A percentile compares a stretch with the other conserved stretches of the same genome.
phyloP scores from a whole-genome alignment of 176 grass and related monocot genomes.

The Zea mays region DNA sequence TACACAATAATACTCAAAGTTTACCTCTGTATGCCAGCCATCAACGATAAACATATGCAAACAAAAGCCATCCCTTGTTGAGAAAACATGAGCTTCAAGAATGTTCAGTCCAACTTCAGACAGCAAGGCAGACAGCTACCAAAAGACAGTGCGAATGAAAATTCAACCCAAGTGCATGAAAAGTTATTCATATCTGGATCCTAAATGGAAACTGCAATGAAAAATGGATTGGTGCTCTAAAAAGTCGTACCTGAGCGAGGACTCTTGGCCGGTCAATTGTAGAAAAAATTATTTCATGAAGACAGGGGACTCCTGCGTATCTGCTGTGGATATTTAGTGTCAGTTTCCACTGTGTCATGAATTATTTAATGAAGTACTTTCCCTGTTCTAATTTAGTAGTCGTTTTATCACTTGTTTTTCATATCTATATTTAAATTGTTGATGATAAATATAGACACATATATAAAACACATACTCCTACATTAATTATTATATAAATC shows the following conservation, averaged over 20 bases:
- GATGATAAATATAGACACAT: too few relatives aligned
- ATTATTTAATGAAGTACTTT: too few relatives aligned
- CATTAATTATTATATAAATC: too few relatives aligned
- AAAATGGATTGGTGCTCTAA: not conserved
- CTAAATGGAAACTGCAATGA: not conserved
- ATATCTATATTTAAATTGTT: too few relatives aligned
- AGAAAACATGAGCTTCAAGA: conserved; percentile 98
- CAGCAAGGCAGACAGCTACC: conserved; percentile 71
- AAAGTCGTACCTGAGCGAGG: conserved; percentile 64
- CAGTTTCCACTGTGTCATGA: not conserved
- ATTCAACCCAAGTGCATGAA: conserved; percentile 11
- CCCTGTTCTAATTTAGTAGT: too few relatives aligned
- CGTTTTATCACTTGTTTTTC: too few relatives aligned
- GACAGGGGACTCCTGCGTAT: not conserved
- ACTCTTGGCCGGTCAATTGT: conserved; percentile 81
- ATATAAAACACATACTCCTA: too few relatives aligned
- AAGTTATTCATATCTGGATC: conserved; percentile 4
- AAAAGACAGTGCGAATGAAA: conserved; percentile 26
- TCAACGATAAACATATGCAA: conserved; percentile 93
- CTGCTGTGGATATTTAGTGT: conserved; percentile 52
- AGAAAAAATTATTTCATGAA: conserved; percentile 96
- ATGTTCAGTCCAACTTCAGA: conserved; percentile 83
- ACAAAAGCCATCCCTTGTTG: conserved; percentile 83
- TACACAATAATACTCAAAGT: conserved; percentile 11
- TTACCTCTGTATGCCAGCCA: conserved; percentile 83